Evolutionary conservation across 2,329 filamentous ascomycete species (phyloP), one percentile per base, ranked within the genome.

Genomic region (Colletotrichum shisoi): DNA sequence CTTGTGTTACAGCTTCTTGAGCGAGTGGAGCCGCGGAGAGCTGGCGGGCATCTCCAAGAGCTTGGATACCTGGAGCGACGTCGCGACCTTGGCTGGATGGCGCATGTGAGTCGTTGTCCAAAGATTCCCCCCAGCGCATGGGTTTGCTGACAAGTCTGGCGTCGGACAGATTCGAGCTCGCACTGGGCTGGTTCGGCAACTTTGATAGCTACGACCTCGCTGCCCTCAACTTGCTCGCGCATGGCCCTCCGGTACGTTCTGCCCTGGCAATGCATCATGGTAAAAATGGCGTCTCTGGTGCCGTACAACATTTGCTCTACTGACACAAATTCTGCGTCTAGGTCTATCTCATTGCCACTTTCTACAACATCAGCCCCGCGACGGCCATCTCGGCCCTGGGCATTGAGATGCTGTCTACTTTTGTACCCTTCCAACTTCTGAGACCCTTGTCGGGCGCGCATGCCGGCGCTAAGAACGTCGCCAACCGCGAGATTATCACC

Each of bases 291-390:
- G 40, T 39, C 17, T 12, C 52, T 54, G 39, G 40, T 34, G 24
- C 27, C 61, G 34, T 27, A 19, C 19, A 15, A 13, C 7, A 8
- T 13, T 13, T n/a, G 13, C 12, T 24, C 6, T 53, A n/a, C 63
- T 69, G 52, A 69, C 54, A 53, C 13, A 24, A 17, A 21, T 3
- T 21, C 37, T 17, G 53, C 66, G 12, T 46, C 42, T 71, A 89
- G 87, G 87, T 91, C 69, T 91, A 91, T 74, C 87, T 97, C 49
- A 83, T 96, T 34, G 83, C 84, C 37, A 88, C 88, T 59, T 97
- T 96, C 81, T 97, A 96, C 84, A 79, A 83, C 42, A 84, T 96
- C 71, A 84, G 85, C 31, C 81, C 85, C 31, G 77, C 81, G 60
- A 89, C 90, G 0, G 83, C 89, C 21, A 73, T 88, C 37, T 80